Evolutionary conservation across 192 early-diverging fungal genomes (phyloP).

Genomic region (Coemansia sp.): DNA sequence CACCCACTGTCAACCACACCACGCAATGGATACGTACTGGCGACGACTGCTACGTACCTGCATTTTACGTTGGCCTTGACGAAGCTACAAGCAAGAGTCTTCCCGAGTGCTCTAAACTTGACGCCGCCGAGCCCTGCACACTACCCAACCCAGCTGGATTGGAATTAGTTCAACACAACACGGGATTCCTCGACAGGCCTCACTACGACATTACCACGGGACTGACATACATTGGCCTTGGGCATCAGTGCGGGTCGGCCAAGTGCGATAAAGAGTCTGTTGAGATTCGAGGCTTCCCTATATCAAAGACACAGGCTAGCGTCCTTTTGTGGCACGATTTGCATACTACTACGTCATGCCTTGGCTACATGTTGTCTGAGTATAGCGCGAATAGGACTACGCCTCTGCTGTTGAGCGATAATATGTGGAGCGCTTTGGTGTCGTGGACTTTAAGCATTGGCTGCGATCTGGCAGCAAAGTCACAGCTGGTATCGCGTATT

Average conservation of each 20-base stretch:
- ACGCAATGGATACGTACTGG: conserved; percentile 17
- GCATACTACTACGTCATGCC: conserved; percentile 4
- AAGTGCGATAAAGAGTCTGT: conserved; percentile 12
- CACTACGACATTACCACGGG: conserved; percentile 19
- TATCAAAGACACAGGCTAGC: neutral
- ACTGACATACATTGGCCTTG: conserved; percentile 30
- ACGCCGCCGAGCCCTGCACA: conserved; percentile 3
- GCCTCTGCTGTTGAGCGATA: conserved; percentile 10
- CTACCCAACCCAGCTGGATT: conserved; percentile 15
- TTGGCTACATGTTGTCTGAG: conserved; percentile 3
- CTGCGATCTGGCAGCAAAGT: conserved; percentile 18
- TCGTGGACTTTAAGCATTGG: conserved; percentile 43
- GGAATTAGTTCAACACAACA: conserved; percentile 17
- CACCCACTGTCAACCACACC: conserved; percentile 1
- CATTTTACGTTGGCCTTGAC: neutral
- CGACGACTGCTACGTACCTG: conserved; percentile 25
- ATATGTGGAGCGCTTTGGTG: conserved; percentile 45
- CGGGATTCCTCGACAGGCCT: conserved; percentile 20
- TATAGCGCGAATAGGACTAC: neutral
- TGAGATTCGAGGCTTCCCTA: neutral
- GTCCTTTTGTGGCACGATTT: conserved; percentile 23
- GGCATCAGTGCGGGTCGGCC: conserved; percentile 27
- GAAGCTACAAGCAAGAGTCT: neutral
- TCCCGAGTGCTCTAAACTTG: conserved; percentile 5
- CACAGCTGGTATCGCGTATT: conserved; percentile 26